Evolutionary conservation across 257 asterid genomes (phyloP).

Genomic region (Sherardia arvensis): DNA sequence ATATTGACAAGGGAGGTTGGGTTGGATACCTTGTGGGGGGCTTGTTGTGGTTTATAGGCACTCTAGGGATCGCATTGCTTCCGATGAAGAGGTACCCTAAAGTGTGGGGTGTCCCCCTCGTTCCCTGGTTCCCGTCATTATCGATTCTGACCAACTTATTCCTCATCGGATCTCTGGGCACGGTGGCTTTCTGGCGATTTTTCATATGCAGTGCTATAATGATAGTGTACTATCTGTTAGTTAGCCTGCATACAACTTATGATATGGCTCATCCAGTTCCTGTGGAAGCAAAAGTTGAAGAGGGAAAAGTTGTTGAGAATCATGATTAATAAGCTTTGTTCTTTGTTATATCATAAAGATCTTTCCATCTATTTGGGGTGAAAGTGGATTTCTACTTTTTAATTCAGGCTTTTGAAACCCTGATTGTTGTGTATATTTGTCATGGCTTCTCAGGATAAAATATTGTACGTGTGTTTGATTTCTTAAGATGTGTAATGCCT

Average conservation of each 20-base stretch:
- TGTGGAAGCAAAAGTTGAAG: conserved; percentile 19
- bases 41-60: conserved; percentile 52
- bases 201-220: conserved; percentile 62
- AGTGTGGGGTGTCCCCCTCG: conserved; percentile 96
- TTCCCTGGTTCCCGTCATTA: conserved; percentile 82
- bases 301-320: conserved; percentile 16
- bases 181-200: conserved; percentile 60
- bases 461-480: too few relatives aligned
- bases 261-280: conserved; percentile 54
- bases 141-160: conserved; percentile 68
- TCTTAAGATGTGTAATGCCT: too few relatives aligned
- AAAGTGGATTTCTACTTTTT: too few relatives aligned
- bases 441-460: too few relatives aligned
- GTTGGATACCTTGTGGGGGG: conserved; percentile 35
- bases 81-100: conserved; percentile 56
- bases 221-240: conserved; percentile 71
- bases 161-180: conserved; percentile 80
- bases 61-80: conserved; percentile 56
- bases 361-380: too few relatives aligned
- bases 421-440: too few relatives aligned
- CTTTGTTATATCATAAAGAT: too few relatives aligned
- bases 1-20: conserved; percentile 30
- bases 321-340: neutral
- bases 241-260: conserved; percentile 84
- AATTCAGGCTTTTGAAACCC: too few relatives aligned